These are phyloP conservation scores for Argentina anserina DNA, from an alignment of 306 rosid species.

Conservation along the genomic window DNA sequence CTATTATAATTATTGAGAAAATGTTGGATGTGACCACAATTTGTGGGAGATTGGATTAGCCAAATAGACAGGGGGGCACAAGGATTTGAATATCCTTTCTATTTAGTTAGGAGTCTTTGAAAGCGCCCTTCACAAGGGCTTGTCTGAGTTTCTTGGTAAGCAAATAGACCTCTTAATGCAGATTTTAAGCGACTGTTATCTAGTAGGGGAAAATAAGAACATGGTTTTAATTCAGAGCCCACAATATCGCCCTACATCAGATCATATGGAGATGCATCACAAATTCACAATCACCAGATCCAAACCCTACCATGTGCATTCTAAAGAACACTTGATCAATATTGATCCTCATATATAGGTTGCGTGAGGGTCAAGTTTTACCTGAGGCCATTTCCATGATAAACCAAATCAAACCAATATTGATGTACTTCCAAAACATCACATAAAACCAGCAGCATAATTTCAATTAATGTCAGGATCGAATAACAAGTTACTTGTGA, in stretches of 20 bases:
- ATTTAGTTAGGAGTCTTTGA: slow-evolving; percentile 24
- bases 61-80: slow-evolving; percentile 5
- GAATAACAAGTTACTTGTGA: too few relatives aligned
- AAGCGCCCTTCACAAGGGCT: slow-evolving; percentile 31
- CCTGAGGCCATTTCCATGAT: neutral
- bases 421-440: neutral
- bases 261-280: slow-evolving; percentile 2
- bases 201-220: neutral
- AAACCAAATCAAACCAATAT: neutral
- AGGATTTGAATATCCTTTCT: neutral
- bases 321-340: neutral
- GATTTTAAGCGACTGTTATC: slow-evolving; percentile 6
- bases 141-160: slow-evolving; percentile 14
- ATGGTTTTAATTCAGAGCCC: neutral
- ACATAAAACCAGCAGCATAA: neutral
- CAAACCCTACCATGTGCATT: slow-evolving; percentile 26
- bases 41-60: slow-evolving; percentile 8
- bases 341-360: neutral
- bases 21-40: slow-evolving; percentile 1
- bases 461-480: neutral
- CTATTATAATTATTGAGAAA: neutral
- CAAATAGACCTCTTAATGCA: neutral
- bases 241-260: slow-evolving; percentile 16
- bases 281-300: slow-evolving; percentile 3
- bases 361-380: neutral